Base-by-base conservation (phyloP, 2,329 filamentous ascomycete genomes). In the Epichloe amarillans region DNA sequence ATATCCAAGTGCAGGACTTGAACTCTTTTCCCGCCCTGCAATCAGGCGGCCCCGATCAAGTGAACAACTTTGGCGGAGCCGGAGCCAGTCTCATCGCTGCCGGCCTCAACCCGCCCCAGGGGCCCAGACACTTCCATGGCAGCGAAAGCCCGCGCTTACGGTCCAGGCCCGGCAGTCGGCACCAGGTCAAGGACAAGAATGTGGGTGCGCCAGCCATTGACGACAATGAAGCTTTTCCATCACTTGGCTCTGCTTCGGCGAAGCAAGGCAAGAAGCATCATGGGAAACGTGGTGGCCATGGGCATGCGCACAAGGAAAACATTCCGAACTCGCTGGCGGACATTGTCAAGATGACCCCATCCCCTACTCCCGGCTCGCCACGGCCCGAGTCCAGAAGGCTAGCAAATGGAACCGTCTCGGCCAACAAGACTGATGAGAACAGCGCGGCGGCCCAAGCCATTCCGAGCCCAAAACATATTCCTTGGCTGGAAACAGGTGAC, bases 221-320 rank as follows among this genome's bases (percentile, higher is more conserved):
- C 63, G 93, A 98, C 61, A 91, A 88, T 19, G 93, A 98, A 61
- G 93, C 91, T 0, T 98, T 98, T 61, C 93, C 93, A 7, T 87
- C 86, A 8, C 76, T 98, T 3, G 88, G 88, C 5, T 87, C 88
- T 37, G 85, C 80, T 47, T 78, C 78, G 19, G 72, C 76, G 26
- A 93, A 93, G 65, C 80, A 81, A 49, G 83, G 80, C 50, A 96
- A 96, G 70, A 95, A 95, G 62, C 88, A 95, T 63, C 88, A 95
- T 63, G 90, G 89, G 37, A 96, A 95, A 68, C 81, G 90, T 52
- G 88, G 88, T 45, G 86, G 86, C 0, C 88, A 95, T 63, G 83
- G 84, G 11, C 84, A 84, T 60, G 70, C 71, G 7, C 77, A 79
- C 59, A 88, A 85, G 61, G 84, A 88, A 54, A 82, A 79, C 53